A percentile compares a stretch with the other conserved stretches of the same genome.
Evolutionary conservation across 306 rosid genomes (phyloP).

Genomic region (Lathyrus aphaca): DNA sequence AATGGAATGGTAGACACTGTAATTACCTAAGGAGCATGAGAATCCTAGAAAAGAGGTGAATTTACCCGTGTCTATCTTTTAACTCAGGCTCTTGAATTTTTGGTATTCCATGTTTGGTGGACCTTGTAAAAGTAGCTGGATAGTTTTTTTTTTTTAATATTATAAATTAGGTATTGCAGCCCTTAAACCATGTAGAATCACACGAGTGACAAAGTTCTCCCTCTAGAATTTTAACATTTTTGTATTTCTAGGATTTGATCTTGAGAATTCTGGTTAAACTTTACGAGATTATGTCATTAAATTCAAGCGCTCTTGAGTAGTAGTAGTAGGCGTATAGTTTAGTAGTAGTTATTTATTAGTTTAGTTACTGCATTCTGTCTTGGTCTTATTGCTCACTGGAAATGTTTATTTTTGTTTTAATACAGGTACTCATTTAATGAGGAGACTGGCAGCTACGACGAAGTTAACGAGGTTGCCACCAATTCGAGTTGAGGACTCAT

Average conservation of each 20-base stretch:
- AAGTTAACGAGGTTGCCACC: too few relatives aligned
- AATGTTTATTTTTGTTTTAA: conserved; percentile 24
- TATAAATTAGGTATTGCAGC: background rate
- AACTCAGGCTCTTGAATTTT: background rate
- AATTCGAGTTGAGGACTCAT: too few relatives aligned
- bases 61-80: background rate
- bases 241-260: background rate
- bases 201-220: background rate
- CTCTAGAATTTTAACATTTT: background rate
- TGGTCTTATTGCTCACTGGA: conserved; percentile 9
- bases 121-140: background rate
- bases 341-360: background rate
- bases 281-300: background rate
- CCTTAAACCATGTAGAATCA: background rate
- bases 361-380: conserved; percentile 30
- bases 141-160: background rate
- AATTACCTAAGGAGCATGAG: background rate
- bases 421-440: conserved; percentile 58
- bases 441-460: conserved; percentile 66
- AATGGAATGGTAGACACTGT: conserved; percentile 6
- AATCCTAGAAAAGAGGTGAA: background rate
- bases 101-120: background rate
- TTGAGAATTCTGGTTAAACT: background rate
- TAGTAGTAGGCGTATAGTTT: background rate
- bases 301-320: background rate